A percentile compares a stretch with the other conserved stretches of the same genome.
Conservation (phyloP, 306 rosid genomes). For the Sphenostylis stenocarpa region DNA sequence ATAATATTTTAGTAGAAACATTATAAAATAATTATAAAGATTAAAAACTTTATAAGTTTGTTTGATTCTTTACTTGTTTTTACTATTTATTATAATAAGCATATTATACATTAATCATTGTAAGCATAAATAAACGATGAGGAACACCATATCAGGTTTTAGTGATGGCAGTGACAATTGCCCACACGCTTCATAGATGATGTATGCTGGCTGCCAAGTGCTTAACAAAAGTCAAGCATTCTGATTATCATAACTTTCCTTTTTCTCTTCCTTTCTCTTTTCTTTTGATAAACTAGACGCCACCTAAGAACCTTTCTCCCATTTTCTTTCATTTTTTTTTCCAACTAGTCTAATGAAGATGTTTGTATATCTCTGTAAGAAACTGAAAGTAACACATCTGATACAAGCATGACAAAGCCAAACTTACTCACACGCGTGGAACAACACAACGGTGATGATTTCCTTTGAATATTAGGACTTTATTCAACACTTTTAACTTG, state of each 20-base stretch:
- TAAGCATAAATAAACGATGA: no score
- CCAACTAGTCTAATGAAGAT: no score
- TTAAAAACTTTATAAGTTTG: no score
- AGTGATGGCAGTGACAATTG: conserved; percentile 17
- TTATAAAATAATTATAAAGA: no score
- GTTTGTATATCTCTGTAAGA: neutral
- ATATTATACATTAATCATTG: no score
- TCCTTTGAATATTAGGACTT: neutral
- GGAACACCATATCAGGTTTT: no score
- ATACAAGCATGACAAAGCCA: neutral
- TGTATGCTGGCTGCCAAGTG: neutral
- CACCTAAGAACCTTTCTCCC: conserved; percentile 4
- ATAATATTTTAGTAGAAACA: no score
- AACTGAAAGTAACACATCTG: neutral
- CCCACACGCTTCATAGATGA: conserved; percentile 14
- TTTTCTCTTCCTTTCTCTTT: neutral
- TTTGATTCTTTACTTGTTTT: no score
- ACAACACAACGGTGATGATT: neutral
- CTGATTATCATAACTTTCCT: neutral
- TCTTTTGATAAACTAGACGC: neutral
- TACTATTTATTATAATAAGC: no score
- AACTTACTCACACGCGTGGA: neutral
- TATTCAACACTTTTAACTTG: neutral
- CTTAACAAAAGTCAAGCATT: conserved; percentile 16
- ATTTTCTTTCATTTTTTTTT: neutral